Percentiles rank a stretch among this genome's conserved stretches.
phyloP scores from a whole-genome alignment of 768 basidiomycete species.

The Kwoniella sp. region DNA sequence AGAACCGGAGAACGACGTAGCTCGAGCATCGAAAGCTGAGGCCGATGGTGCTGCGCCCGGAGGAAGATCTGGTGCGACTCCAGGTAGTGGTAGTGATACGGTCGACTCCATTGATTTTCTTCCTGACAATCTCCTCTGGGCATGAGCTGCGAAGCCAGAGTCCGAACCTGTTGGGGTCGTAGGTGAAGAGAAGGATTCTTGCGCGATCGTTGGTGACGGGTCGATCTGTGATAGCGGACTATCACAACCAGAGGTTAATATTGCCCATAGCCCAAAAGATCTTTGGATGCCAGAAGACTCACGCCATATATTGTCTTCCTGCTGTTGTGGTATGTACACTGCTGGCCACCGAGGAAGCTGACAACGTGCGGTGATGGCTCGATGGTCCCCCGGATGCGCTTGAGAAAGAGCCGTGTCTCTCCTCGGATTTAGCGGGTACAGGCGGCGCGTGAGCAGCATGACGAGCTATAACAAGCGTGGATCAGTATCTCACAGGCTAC shows the following conservation, averaged over 20 bases:
- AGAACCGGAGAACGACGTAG: slow-evolving; percentile 52
- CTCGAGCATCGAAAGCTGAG: slow-evolving; percentile 33
- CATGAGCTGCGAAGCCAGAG: slow-evolving; percentile 32
- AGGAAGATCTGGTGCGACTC: slow-evolving; percentile 25
- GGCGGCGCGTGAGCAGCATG: slow-evolving; percentile 2
- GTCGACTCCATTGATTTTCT: slow-evolving; percentile 52
- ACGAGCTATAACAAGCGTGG: slow-evolving; percentile 10
- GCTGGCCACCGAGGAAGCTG: slow-evolving; percentile 48
- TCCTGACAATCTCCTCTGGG: slow-evolving; percentile 34
- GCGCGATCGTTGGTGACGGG: slow-evolving; percentile 16
- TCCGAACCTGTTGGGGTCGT: slow-evolving; percentile 45
- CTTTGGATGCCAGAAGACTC: slow-evolving; percentile 1
- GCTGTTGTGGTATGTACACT: slow-evolving; percentile 47
- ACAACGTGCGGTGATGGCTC: slow-evolving; percentile 45
- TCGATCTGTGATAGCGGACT: slow-evolving; percentile 49
- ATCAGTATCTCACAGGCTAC: too few species aligned
- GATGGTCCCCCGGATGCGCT: slow-evolving; percentile 24
- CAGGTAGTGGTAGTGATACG: slow-evolving; percentile 34
- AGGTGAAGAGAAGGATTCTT: slow-evolving; percentile 38
- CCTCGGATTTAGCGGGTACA: slow-evolving; percentile 22
- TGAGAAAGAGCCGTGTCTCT: slow-evolving; percentile 4
- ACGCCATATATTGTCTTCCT: slow-evolving; percentile 27
- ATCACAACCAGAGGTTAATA: too few species aligned
- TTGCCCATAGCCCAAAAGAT: too few species aligned
- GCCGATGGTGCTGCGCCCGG: slow-evolving; percentile 38